Evolutionary conservation across 345 rosid species (phyloP), one percentile per base, ranked within the genome.

Genomic region (Heritiera fomes): DNA sequence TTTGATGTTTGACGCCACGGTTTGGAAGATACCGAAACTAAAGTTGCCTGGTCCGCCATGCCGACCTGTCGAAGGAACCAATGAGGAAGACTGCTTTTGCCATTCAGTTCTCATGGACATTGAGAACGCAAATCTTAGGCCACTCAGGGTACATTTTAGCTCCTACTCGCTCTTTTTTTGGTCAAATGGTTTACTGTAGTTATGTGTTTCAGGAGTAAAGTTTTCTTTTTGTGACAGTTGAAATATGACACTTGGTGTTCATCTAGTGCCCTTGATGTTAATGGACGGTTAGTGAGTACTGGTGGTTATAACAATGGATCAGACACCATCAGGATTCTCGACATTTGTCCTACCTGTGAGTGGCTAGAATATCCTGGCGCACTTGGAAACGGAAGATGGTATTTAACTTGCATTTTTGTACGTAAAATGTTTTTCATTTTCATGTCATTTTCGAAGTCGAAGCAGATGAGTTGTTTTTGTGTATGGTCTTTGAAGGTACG

Each of bases 231-330:
- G n/a, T 32, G 38, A 66, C 78, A 92, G 98, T 87, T 92, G 23
- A 9, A 77, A n/a, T 88, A 92, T 1, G 99, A 96, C 73, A 93
- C 99, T 17, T 96, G 99, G 99, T 96, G 99, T 74, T 96, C 99
- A 13, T 96, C 98, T 0, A 98, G 99, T 72, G 98, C 97, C 49
- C 85, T 96, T 8, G 83, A 87, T 0, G 7, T 79, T 4, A 89
- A 96, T 23, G 98, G 99, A 2, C 87, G 89, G 40, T 62, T 96
- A 28, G 91, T 94, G 46, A 84, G 97, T 66, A 91, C 97, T 0
- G 99, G 99, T 40, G 99, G 99, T 6, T 91, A 62, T 15, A 81
- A 73, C 34, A 86, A 83, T 12, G 99, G 99, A 50, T 90, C 89
- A 14, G 87, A 86, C 71, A 91, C 97, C 0, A 94, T 84, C 14